Percentiles rank a stretch among this genome's conserved stretches.
Conservation (phyloP, 192 early-diverging fungal genomes). For the Backusella parvicylindrica region DNA sequence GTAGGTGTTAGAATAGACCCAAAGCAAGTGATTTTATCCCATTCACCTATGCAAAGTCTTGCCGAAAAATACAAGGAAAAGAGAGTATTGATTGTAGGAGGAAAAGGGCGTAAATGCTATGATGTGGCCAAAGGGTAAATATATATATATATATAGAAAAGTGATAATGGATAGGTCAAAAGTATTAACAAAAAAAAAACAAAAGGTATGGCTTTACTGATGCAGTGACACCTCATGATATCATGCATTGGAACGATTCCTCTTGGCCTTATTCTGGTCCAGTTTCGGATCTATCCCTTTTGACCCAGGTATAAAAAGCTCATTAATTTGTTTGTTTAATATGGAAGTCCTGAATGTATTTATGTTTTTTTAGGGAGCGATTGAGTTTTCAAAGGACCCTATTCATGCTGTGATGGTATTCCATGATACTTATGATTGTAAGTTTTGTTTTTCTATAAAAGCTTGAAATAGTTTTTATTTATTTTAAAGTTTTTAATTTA, state of each 20-base stretch:
- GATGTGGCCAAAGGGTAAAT: slow-evolving; percentile 64
- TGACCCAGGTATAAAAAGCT: slow-evolving; percentile 28
- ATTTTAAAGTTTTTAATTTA: neutral
- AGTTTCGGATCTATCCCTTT: slow-evolving; percentile 2
- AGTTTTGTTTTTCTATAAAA: no score
- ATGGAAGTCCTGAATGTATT: no score
- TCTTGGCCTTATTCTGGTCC: slow-evolving; percentile 64
- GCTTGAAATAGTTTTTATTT: no score
- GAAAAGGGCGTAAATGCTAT: slow-evolving; percentile 50
- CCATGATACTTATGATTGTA: slow-evolving; percentile 82
- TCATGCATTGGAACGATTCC: slow-evolving; percentile 57
- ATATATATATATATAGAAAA: no score
- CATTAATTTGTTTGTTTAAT: no score
- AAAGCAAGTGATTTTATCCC: slow-evolving; percentile 75
- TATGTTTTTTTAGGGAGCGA: neutral
- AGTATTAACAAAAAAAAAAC: no score
- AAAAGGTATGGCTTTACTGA: slow-evolving; percentile 69
- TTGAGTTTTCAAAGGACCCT: slow-evolving; percentile 43
- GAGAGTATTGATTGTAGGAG: slow-evolving; percentile 76
- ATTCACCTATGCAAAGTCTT: slow-evolving; percentile 81
- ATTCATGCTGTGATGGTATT: slow-evolving; percentile 77
- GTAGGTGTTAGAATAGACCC: slow-evolving; percentile 54
- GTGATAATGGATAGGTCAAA: no score
- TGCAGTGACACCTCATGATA: slow-evolving; percentile 63
- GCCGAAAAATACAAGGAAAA: slow-evolving; percentile 54